A percentile compares a stretch with the other conserved stretches of the same genome.
phyloP scores from a whole-genome alignment of 2,329 filamentous ascomycete genomes.

The Didymella exigua region DNA sequence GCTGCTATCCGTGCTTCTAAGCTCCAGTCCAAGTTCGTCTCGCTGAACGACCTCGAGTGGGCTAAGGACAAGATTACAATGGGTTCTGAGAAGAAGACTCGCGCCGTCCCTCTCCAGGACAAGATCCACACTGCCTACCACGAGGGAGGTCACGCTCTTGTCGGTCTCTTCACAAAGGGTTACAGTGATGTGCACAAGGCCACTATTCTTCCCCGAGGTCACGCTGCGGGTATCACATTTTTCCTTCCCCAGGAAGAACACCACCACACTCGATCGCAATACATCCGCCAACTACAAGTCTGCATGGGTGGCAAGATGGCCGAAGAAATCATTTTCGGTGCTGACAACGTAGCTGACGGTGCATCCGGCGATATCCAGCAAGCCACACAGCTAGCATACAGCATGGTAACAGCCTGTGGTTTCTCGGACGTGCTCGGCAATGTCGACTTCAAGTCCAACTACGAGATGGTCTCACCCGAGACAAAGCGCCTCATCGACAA shows the following conservation, averaged over 20 bases:
- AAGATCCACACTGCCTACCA: slow-evolving; percentile 96
- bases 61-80: slow-evolving; percentile 98
- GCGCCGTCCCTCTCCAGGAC: slow-evolving; percentile 90
- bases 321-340: slow-evolving; percentile 88
- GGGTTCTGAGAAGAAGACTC: slow-evolving; percentile 89
- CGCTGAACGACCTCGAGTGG: slow-evolving; percentile 87
- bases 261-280: slow-evolving; percentile 77
- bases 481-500: slow-evolving; percentile 86
- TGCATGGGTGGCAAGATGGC: slow-evolving; percentile 86
- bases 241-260: slow-evolving; percentile 92
- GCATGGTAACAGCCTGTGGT: slow-evolving; percentile 85
- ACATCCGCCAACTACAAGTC: slow-evolving; percentile 78
- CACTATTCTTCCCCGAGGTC: slow-evolving; percentile 91
- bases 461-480: slow-evolving; percentile 79
- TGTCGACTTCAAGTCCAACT: slow-evolving; percentile 82
- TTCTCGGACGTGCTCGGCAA: slow-evolving; percentile 90
- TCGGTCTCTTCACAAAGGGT: slow-evolving; percentile 79
- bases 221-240: slow-evolving; percentile 83
- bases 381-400: slow-evolving; percentile 82
- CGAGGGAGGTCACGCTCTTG: slow-evolving; percentile 92
- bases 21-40: slow-evolving; percentile 75
- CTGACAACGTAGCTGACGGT: slow-evolving; percentile 89
- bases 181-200: slow-evolving; percentile 90
- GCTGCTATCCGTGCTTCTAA: slow-evolving; percentile 94
- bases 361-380: slow-evolving; percentile 80